Evolutionary conservation across 106 monocot species (phyloP), one percentile per base, ranked within the genome.

Genomic region (Platanthera zijinensis): DNA sequence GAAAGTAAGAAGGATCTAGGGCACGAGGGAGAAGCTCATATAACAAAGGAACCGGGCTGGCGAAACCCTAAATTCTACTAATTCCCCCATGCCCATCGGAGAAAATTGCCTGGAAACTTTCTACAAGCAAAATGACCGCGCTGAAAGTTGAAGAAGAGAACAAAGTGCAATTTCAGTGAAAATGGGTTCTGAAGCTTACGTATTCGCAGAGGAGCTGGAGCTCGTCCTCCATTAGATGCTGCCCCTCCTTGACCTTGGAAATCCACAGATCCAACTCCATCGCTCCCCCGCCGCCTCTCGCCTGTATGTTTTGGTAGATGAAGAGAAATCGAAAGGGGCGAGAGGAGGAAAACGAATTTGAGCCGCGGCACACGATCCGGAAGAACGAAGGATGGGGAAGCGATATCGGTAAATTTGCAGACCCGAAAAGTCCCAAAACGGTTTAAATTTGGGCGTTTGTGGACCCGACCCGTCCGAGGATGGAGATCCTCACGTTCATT

Each of bases 181-280:
- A 62, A 8, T 6, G 45, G n/a, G 48, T 14, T 18, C 30, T 57
- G 53, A 73, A 25, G 32, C 52, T 49, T 80, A 85, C 88, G 78
- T 87, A 87, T 87, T 90, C 90, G 79, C 90, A 90, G 22, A 90
- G 85, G 45, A 87, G 90, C 54, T 90, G 87, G 76, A 90, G 87
- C 77, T 90, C 90, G 76, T 87, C 83, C 74, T 90, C 90, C 85
- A 78, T 21, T 57, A 84, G 84, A 32, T 84, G 84, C 59, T 84
- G 76, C 50, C 84, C 80, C 22, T 77, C 84, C 79, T 84, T 84
- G 8, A 84, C 76, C 80, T 84, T 84, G 22, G 80, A 80, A 32
- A 84, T 84, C 84, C 84, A 84, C 56, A 81, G 78, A 90, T 90
- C 90, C 76, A 90, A 83, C 66, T 90, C 90, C 90, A 90, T 90